These are phyloP conservation scores for Phytophthora fragariae DNA, from an alignment of 352 stramenopile genomes.

Conservation along the genomic window DNA sequence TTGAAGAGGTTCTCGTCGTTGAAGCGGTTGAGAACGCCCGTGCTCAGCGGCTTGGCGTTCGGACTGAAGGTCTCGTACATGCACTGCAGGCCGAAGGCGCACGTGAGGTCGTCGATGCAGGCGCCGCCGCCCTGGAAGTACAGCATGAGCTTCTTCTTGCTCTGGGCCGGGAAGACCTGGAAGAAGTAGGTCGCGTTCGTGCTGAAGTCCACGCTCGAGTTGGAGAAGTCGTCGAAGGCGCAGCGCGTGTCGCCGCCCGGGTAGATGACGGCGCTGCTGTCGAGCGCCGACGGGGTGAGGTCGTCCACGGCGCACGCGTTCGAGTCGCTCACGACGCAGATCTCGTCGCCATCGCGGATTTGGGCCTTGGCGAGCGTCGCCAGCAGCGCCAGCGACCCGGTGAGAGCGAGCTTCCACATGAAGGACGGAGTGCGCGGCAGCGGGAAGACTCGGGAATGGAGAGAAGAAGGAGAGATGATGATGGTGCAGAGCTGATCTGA, in stretches of 20 bases:
- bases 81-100: constrained; percentile 72
- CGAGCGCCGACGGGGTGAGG: constrained; percentile 52
- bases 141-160: constrained; percentile 74
- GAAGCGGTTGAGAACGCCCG: constrained; percentile 67
- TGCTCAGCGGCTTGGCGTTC: constrained; percentile 57
- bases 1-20: constrained; percentile 76
- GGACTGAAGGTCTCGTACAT: constrained; percentile 62
- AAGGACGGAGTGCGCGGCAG: constrained; percentile 11
- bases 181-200: constrained; percentile 78
- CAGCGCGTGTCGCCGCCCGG: constrained; percentile 60
- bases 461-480: not conserved
- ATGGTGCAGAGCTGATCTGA: not conserved
- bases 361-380: constrained; percentile 29
- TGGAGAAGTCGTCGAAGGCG: constrained; percentile 62
- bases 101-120: constrained; percentile 72
- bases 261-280: constrained; percentile 68
- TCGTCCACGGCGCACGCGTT: constrained; percentile 61
- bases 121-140: constrained; percentile 79
- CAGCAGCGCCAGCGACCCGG: constrained; percentile 39
- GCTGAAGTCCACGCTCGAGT: constrained; percentile 47
- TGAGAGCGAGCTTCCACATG: constrained; percentile 49
- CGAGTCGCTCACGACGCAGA: constrained; percentile 58
- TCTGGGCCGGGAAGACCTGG: constrained; percentile 70
- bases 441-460: constrained; percentile 28
- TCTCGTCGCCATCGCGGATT: constrained; percentile 56